Evolutionary conservation across 495 filamentous ascomycete species (phyloP).

Genomic region (Acidomyces sp.): DNA sequence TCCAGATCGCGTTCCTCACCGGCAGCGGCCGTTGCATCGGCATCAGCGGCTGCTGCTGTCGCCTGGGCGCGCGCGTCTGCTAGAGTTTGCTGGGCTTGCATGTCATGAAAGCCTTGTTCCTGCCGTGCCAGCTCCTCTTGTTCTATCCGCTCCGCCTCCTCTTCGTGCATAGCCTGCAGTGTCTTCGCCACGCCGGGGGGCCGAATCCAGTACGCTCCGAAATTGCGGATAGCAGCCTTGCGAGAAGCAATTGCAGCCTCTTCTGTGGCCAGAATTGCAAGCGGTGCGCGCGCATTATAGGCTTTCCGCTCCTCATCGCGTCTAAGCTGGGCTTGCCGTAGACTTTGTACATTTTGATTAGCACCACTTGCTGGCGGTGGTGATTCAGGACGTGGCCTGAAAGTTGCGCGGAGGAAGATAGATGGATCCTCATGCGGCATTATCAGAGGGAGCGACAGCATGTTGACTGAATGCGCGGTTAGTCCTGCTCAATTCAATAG

Average conservation of each 20-base stretch:
- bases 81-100: constrained; percentile 22
- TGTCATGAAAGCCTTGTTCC: constrained; percentile 26
- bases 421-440: too few relatives aligned
- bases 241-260: constrained; percentile 28
- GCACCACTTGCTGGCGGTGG: too few relatives aligned
- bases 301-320: constrained; percentile 10
- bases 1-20: constrained; percentile 41
- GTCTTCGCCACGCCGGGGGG: constrained; percentile 34
- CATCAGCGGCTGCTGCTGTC: constrained; percentile 6
- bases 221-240: constrained; percentile 30
- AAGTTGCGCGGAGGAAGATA: too few relatives aligned
- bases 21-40: constrained; percentile 13
- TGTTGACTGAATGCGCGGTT: too few relatives aligned
- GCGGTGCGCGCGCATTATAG: constrained; percentile 11
- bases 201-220: constrained; percentile 33
- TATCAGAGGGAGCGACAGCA: too few relatives aligned
- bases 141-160: constrained; percentile 31
- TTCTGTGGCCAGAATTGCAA: constrained; percentile 24
- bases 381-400: too few relatives aligned
- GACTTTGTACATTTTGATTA: too few relatives aligned
- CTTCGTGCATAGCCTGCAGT: constrained; percentile 31
- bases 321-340: constrained; percentile 17
- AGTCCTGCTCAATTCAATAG: too few relatives aligned
- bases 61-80: constrained; percentile 13
- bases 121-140: constrained; percentile 25